phyloP scores from a whole-genome alignment of 2,329 filamentous ascomycete species.

The Helicocarpus griseus region DNA sequence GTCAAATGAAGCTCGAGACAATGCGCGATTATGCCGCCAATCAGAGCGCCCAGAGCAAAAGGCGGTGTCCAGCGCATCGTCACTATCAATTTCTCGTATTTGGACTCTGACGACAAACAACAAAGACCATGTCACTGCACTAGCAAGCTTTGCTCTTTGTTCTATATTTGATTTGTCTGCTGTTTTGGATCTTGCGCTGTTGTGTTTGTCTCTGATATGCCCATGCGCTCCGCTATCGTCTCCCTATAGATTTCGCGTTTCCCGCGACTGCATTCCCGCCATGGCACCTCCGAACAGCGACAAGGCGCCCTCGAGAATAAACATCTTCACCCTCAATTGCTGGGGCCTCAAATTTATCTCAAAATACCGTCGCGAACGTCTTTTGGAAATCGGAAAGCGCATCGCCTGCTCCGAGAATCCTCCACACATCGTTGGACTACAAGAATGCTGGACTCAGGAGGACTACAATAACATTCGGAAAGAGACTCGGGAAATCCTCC shows the following conservation, averaged over 20 bases:
- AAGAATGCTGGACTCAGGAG: constrained; percentile 86
- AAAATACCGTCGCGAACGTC: constrained; percentile 64
- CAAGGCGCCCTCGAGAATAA: constrained; percentile 47
- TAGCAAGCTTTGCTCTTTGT: not conserved
- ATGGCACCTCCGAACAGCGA: constrained; percentile 11
- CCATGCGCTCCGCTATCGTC: not conserved
- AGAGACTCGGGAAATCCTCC: constrained; percentile 63
- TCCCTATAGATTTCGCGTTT: not conserved
- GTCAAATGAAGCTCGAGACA: constrained; percentile 4
- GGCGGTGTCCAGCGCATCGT: constrained; percentile 16
- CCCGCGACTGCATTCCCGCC: not conserved
- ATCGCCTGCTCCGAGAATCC: constrained; percentile 58
- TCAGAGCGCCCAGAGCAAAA: constrained; percentile 6
- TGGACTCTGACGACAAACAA: not conserved
- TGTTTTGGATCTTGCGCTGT: not conserved
- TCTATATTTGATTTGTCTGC: not conserved
- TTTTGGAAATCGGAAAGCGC: constrained; percentile 73
- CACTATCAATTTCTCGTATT: not conserved
- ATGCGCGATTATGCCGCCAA: constrained; percentile 8
- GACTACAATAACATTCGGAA: constrained; percentile 73
- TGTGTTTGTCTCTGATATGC: not conserved
- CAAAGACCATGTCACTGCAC: not conserved
- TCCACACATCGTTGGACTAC: constrained; percentile 81
- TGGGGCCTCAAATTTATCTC: constrained; percentile 91
- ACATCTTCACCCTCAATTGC: constrained; percentile 85